Base-by-base conservation (phyloP, 441 rosid genomes). In the Aquilaria agallochum region DNA sequence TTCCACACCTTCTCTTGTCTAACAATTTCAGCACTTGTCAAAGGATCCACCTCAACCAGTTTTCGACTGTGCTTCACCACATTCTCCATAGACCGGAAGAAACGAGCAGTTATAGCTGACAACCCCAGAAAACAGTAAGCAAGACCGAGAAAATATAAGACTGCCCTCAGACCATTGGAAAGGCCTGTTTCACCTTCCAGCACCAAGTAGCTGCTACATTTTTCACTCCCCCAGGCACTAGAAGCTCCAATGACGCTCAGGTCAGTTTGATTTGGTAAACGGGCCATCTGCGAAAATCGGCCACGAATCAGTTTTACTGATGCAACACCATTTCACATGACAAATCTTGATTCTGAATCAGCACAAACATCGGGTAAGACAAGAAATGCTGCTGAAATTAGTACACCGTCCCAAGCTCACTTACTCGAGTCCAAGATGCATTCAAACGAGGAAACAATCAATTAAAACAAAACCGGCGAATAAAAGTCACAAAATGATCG, bases 11-110 rank as follows among this genome's bases (percentile, higher is more conserved):
- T 90, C 68, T 81, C 85, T 68, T 76, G 76, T 58, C 80, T 80
- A 53, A 84, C 66, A 47, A 77, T 70, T 74, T 78, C 68, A 59
- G 72, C 56, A 44, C 77, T 83, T 20, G 87, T 88, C 46, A 47
- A 2, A 15, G 95, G 96, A 68, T 93, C 97, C 47, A 80, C 58
- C 63, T 76, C 76, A 59, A 83, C 91, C 55, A 87, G 83, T 68
- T 71, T 80, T 12, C 97, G 87, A 0, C 96, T 73, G 64, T 94
- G 97, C 75, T 87, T 94, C 34, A 88, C 96, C 7, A 94, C 88
- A 72, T 80, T 87, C 86, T 88, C 98, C 97, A 90, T 94, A 11
- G 97, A 90, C 70, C 71, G 78, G 76, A 94, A 88, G 73, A 90
- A 94, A 2, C 89, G 76, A 5, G 81, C 85, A 52, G 97, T 88